These are phyloP conservation scores for Emergomyces orientalis DNA, from an alignment of 2,329 filamentous ascomycete species.

Conservation along the genomic window DNA sequence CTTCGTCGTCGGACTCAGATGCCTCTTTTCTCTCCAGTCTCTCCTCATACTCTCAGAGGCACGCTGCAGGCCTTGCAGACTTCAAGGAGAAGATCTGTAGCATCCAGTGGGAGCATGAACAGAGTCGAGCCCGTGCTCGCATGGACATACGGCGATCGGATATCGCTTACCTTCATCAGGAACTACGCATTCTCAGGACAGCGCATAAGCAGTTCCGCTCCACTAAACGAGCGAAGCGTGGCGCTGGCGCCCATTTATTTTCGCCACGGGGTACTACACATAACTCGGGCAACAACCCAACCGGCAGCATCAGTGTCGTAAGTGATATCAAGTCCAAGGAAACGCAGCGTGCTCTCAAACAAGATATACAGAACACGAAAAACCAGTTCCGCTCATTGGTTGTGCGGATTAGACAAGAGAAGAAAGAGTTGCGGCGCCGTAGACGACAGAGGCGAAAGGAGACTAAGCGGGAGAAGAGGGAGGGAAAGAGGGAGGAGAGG, in stretches of 20 bases:
- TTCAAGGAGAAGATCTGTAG: constrained; percentile 1
- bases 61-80: background rate
- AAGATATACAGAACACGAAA: constrained; percentile 30
- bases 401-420: constrained; percentile 22
- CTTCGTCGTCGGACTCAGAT: constrained; percentile 8
- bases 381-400: constrained; percentile 31
- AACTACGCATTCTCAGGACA: constrained; percentile 9
- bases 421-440: constrained; percentile 18
- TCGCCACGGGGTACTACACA: background rate
- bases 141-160: background rate
- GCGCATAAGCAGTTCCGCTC: constrained; percentile 11
- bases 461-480: constrained; percentile 10
- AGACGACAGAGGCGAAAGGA: constrained; percentile 16
- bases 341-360: constrained; percentile 27
- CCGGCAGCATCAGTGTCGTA: background rate
- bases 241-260: background rate
- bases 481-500: constrained; percentile 9
- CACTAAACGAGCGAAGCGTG: background rate
- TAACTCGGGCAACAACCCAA: background rate
- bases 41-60: background rate
- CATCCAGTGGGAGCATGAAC: constrained; percentile 6
- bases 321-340: constrained; percentile 13
- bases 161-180: constrained; percentile 8
- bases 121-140: background rate
- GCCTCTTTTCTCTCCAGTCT: background rate